These are phyloP conservation scores for Botrytis byssoidea DNA, from an alignment of 2,329 filamentous ascomycete genomes.

Conservation along the genomic window DNA sequence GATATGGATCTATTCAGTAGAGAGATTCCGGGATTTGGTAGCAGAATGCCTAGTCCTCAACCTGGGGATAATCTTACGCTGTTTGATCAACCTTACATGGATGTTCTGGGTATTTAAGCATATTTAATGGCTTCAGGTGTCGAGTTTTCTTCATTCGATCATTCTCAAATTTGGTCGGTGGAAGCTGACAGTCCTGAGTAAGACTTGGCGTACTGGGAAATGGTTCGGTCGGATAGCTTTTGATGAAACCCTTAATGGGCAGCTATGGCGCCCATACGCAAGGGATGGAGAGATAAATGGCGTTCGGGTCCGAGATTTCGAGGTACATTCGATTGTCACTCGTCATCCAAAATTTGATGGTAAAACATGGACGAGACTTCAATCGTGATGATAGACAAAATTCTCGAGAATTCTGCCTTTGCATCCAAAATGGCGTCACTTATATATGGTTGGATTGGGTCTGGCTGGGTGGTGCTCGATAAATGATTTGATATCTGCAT, in stretches of 20 bases:
- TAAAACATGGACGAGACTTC: not conserved
- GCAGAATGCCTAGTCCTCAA: constrained; percentile 11
- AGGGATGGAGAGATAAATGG: not conserved
- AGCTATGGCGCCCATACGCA: not conserved
- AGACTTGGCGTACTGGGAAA: not conserved
- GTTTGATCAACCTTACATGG: not conserved
- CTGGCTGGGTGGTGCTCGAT: not conserved
- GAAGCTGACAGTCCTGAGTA: not conserved
- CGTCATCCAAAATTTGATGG: not conserved
- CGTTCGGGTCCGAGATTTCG: not conserved
- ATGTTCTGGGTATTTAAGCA: not conserved
- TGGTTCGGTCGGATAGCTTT: not conserved
- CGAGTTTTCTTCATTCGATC: not conserved
- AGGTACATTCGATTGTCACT: no score
- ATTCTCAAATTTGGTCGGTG: not conserved
- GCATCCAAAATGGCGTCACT: not conserved
- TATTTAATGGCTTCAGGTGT: not conserved
- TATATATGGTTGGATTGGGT: not conserved
- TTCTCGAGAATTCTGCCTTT: not conserved
- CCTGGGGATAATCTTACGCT: not conserved
- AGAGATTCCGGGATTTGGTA: constrained; percentile 13
- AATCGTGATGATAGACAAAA: not conserved
- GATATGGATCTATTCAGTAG: constrained; percentile 10
- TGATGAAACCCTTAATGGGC: not conserved
- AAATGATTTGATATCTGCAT: not conserved